Conservation (phyloP, 2,329 filamentous ascomycete genomes). For the Botryosphaeria dothidea region DNA sequence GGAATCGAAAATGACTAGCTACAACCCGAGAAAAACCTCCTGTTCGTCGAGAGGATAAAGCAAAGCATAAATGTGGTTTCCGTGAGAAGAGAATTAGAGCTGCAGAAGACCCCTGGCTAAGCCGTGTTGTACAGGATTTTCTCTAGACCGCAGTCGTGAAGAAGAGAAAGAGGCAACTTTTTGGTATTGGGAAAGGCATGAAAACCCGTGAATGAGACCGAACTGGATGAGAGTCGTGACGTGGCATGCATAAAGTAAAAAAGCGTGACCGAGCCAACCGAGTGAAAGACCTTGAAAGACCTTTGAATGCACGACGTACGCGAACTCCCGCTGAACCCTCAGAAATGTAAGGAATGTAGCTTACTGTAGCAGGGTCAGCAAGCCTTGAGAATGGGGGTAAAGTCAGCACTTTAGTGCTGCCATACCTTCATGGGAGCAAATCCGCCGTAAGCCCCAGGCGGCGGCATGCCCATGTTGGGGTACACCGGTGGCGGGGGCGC, state of each 20-base stretch:
- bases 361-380: conserved; percentile 20
- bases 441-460: conserved; percentile 64
- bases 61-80: conserved; percentile 17
- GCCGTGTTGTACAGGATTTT: conserved; percentile 22
- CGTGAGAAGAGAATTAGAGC: conserved; percentile 18
- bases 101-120: conserved; percentile 21
- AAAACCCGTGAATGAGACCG: conserved; percentile 19
- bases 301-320: conserved; percentile 22
- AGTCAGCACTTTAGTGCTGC: conserved; percentile 15
- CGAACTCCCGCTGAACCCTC: conserved; percentile 21
- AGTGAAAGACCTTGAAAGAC: conserved; percentile 22
- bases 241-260: conserved; percentile 21
- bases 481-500: conserved; percentile 80
- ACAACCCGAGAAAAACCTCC: conserved; percentile 21
- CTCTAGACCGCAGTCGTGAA: conserved; percentile 21
- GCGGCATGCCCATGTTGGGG: conserved; percentile 68
- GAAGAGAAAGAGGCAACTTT: conserved; percentile 20
- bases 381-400: conserved; percentile 7
- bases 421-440: conserved; percentile 68
- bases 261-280: conserved; percentile 23
- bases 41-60: conserved; percentile 1
- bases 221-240: conserved; percentile 22
- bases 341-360: conserved; percentile 25
- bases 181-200: conserved; percentile 21
- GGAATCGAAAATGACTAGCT: conserved; percentile 21